Evolutionary conservation across 139 green algal species (phyloP).

Genomic region (Chlorella sp.): DNA sequence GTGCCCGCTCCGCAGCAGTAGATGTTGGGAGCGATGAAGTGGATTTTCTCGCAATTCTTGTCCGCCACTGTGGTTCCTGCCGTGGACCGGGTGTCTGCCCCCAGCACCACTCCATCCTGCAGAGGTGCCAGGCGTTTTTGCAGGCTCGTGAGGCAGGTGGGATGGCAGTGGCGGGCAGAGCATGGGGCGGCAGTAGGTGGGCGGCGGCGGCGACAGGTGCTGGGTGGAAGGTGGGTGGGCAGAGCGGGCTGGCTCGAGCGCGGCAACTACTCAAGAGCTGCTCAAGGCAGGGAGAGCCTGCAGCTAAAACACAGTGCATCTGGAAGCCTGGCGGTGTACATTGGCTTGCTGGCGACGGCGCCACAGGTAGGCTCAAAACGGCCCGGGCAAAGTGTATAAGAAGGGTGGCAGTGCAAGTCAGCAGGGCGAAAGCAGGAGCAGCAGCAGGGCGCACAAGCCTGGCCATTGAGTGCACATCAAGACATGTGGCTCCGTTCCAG

Average conservation of each 20-base stretch:
- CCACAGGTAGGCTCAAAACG: too few species aligned
- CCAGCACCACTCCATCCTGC: constrained; percentile 98
- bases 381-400: too few species aligned
- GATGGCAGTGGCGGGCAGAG: background rate
- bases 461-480: too few species aligned
- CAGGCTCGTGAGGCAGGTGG: too few species aligned
- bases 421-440: too few species aligned
- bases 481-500: too few species aligned
- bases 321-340: background rate
- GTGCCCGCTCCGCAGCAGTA: constrained; percentile 98
- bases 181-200: background rate
- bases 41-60: constrained; percentile 99
- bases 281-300: background rate
- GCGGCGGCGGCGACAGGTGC: too few species aligned
- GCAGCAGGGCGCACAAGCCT: too few species aligned
- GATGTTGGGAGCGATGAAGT: constrained; percentile 98
- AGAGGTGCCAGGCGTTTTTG: too few species aligned
- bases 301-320: background rate
- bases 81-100: constrained; percentile 97
- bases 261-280: background rate
- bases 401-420: too few species aligned
- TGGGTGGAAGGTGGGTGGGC: too few species aligned
- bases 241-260: too few species aligned
- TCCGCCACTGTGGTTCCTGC: constrained; percentile 95
- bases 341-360: background rate